Evolutionary conservation across 495 filamentous ascomycete species (phyloP), one percentile per base, ranked within the genome.

Genomic region (Hyaloscypha bicolor): DNA sequence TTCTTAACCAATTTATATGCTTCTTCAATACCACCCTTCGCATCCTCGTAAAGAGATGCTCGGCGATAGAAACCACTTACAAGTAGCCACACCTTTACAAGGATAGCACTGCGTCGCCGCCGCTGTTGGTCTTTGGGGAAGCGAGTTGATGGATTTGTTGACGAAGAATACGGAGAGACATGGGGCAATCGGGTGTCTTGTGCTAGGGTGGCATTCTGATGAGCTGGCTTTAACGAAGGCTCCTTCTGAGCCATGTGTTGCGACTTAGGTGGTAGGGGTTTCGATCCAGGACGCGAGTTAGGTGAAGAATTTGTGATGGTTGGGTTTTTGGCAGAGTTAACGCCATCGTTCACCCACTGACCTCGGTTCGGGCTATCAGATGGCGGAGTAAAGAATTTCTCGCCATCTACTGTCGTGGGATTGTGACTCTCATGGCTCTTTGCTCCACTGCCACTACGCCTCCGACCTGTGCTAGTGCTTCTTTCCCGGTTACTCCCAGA

Each of bases 81-180:
- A 66, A 93, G 88, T 14, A 97, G 83, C 95, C 95, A 99, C 29
- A 96, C 87, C 62, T 87, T 88, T n/a, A 90, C 81, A 6, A 97
- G 82, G 71, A 90, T 76, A 6, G 82, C 82, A 39, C 83, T 82
- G 29, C 88, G 81, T 65, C 86, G 86, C 61, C 86, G 86, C 67
- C 84, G 81, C 52, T 76, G 73, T 68, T 86, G 81, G 0, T 79
- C 77, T 48, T 78, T 78, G 2, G 84, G 71, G 66, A 86, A 85
- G 48, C 83, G 80, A 25, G 85, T 81, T 6, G 75, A 73, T 21
- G 83, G 83, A 55, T 22, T 64, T 32, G 52, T 79, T 3, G 79
- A 81, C 42, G 79, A 83, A 32, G 80, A 77, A 58, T 80, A 81
- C 12, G 86, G 30, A 91, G 86, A 71, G 96, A 97, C 60, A 96